Conservation (phyloP, 306 rosid species). For the Gillenia trifoliata region DNA sequence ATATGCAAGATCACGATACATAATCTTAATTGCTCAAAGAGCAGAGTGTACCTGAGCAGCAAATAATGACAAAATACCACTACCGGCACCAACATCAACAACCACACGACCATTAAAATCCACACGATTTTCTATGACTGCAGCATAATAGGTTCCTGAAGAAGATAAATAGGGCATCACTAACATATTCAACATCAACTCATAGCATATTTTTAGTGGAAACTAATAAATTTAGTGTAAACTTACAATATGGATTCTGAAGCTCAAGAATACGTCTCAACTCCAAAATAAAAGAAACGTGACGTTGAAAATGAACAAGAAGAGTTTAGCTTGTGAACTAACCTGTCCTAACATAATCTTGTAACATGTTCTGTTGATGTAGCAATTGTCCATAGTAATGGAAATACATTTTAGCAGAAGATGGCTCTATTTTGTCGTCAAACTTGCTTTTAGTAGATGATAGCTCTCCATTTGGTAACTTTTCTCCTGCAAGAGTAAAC, state of each 20-base stretch:
- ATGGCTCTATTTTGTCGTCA: conserved; percentile 87
- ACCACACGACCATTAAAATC: conserved; percentile 86
- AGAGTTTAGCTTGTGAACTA: conserved; percentile 17
- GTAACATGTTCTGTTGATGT: conserved; percentile 96
- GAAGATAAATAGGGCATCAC: conserved; percentile 11
- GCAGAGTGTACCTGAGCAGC: conserved; percentile 82
- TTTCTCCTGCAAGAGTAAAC: conserved; percentile 36
- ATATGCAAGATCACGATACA: neutral
- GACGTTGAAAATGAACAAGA: conserved; percentile 2
- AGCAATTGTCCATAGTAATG: conserved; percentile 94
- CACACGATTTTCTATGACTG: conserved; percentile 80
- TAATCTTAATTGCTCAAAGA: conserved; percentile 1
- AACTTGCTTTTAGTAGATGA: conserved; percentile 64
- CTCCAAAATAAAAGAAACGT: neutral
- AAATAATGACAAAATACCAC: conserved; percentile 93
- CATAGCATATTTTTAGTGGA: neutral
- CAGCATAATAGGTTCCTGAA: conserved; percentile 86
- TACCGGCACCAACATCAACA: conserved; percentile 98
- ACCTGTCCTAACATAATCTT: conserved; percentile 98
- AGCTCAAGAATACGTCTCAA: neutral
- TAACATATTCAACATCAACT: neutral
- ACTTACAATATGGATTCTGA: neutral
- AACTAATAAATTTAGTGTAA: neutral
- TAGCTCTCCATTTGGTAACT: conserved; percentile 54
- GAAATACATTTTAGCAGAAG: conserved; percentile 94